Percentiles rank a stretch among this genome's conserved stretches.
These are phyloP conservation scores for Amanita phalloides DNA, from an alignment of 768 basidiomycete species.

Conservation along the genomic window DNA sequence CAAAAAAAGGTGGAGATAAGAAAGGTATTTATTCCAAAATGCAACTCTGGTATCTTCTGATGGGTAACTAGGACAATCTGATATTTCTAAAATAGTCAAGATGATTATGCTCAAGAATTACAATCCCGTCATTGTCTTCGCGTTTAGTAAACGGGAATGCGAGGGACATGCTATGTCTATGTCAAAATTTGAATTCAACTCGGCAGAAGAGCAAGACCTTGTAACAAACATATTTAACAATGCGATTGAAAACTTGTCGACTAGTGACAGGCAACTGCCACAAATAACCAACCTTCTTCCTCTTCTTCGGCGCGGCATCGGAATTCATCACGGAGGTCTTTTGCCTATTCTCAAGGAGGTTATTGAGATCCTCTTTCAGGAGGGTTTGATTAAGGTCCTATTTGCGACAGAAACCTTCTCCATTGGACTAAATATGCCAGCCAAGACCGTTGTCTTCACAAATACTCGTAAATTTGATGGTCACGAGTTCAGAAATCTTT, in stretches of 20 bases:
- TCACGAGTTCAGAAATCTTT: constrained; percentile 84
- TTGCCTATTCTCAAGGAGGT: constrained; percentile 97
- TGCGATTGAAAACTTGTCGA: constrained; percentile 81
- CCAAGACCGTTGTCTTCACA: constrained; percentile 98
- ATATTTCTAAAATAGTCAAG: constrained; percentile 95
- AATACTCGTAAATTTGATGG: constrained; percentile 95
- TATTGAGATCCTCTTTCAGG: constrained; percentile 98
- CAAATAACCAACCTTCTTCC: constrained; percentile 92
- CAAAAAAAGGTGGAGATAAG: constrained; percentile 82
- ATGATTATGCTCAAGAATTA: constrained; percentile 98
- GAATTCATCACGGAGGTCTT: constrained; percentile 96
- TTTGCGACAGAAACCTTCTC: constrained; percentile 99
- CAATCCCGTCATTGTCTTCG: constrained; percentile 97
- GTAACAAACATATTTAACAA: constrained; percentile 88
- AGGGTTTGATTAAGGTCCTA: constrained; percentile 93
- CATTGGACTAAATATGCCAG: constrained; percentile 98
- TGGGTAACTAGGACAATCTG: constrained; percentile 58
- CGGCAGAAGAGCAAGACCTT: constrained; percentile 82
- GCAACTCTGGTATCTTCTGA: background rate
- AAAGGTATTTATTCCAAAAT: constrained; percentile 46
- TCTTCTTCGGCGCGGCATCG: constrained; percentile 88
- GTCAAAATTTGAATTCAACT: constrained; percentile 95
- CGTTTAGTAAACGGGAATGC: constrained; percentile 97
- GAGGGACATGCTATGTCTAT: constrained; percentile 85
- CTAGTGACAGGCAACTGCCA: constrained; percentile 81